Base-by-base conservation (phyloP, 441 rosid genomes). In the Gossypium aridum region DNA sequence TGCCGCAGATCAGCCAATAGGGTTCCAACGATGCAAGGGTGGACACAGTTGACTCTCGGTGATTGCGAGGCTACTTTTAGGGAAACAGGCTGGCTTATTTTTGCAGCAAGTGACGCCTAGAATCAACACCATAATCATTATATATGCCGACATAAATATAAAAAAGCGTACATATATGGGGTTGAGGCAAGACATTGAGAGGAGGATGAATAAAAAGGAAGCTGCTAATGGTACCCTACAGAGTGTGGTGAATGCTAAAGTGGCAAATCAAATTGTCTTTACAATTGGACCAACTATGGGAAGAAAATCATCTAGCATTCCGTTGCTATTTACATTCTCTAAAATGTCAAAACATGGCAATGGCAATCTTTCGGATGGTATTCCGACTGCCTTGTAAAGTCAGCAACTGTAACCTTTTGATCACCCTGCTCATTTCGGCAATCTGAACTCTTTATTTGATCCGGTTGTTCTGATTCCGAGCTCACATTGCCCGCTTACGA, bases 281-380 rank as follows among this genome's bases (percentile, higher is more conserved):
- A 68, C 39, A 71, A 71, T 71, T 56, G 13, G 53, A 57, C 64
- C 64, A 55, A 37, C 22, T 10, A 59, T 22, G 67, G 16, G 37
- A 16, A 19, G 57, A 51, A 45, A 6, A 63, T 70, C 20, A 55
- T 20, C 43, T 23, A 34, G 65, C 78, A 59, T 31, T 74, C 73
- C 22, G 72, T 17, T 53, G 68, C 39, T 75, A 80, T 78, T 49
- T 80, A 75, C 80, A 66, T 22, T 28, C 20, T 74, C 57, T 13
- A 12, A 68, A 66, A 34, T 60, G 65, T 72, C 74, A 45, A 72
- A 72, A 56, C 64, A 62, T 49, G 62, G 75, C 70, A 8, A 51
- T 16, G 56, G 72, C 59, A 81, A 76, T 77, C 85, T 76, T 78
- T 76, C 64, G 23, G 67, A 83, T 43, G 49, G 76, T 3, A 55